Percentiles rank a stretch among this genome's conserved stretches.
Conservation (phyloP, 345 rosid genomes). For the Cardamine chenopodiifolia region DNA sequence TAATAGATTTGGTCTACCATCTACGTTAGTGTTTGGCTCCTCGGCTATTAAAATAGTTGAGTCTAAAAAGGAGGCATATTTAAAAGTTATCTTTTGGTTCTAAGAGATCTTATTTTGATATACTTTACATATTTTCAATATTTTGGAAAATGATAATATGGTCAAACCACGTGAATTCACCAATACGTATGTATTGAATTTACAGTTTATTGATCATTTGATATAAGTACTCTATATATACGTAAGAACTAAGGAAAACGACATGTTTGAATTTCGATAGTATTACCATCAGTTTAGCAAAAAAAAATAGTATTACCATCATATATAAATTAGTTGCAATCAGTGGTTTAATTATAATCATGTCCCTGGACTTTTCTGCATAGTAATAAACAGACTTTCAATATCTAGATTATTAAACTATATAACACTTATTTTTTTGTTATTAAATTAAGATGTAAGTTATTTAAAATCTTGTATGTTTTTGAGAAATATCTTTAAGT, state of each 20-base stretch:
- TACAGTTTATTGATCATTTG: constrained; percentile 16
- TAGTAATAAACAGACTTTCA: neutral
- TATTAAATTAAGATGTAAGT: neutral
- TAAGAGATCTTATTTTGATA: neutral
- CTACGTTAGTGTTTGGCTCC: constrained; percentile 31
- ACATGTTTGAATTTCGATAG: constrained; percentile 17
- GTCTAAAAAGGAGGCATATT: constrained; percentile 23
- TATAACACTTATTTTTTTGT: neutral
- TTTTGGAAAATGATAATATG: constrained; percentile 2
- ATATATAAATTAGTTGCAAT: neutral
- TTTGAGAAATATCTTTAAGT: neutral
- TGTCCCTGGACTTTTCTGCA: constrained; percentile 31
- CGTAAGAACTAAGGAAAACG: constrained; percentile 8
- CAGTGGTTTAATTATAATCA: too few species aligned
- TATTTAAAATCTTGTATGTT: neutral
- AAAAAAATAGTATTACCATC: too few species aligned
- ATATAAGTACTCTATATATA: constrained; percentile 2
- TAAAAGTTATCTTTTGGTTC: constrained; percentile 36
- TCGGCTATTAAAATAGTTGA: constrained; percentile 3
- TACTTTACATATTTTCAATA: constrained; percentile 7
- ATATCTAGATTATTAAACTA: neutral
- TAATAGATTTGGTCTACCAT: constrained; percentile 33
- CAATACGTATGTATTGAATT: constrained; percentile 29
- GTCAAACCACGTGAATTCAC: constrained; percentile 39
- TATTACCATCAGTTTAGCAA: constrained; percentile 11